Base-by-base conservation (phyloP, 495 filamentous ascomycete species). In the Neurospora terricola region DNA sequence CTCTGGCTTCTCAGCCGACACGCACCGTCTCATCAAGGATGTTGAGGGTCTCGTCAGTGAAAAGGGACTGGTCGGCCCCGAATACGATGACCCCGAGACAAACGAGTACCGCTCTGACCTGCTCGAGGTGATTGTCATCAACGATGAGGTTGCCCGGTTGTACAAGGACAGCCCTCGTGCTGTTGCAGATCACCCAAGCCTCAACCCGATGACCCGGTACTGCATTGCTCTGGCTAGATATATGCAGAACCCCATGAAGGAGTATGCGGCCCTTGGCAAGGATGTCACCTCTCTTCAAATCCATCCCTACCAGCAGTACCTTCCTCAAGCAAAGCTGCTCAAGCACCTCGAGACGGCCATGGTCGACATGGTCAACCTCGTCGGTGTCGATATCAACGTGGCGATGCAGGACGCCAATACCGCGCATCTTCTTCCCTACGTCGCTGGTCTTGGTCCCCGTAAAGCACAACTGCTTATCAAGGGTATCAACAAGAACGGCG, bases 311-410 rank as follows among this genome's bases (percentile, higher is more conserved):
- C 96, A 99, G 81, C 90, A 94, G 71, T 88, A 97, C 62, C 86
- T 99, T 9, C 89, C 94, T 0, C 90, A 92, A 70, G 95, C 98
- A 3, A 92, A 96, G 80, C 84, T 98, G 6, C 80, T 91, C 66
- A 93, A 92, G 79, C 88, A 93, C 72, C 87, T 99, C 27, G 96
- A 98, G 76, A 96, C 92, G 2, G 93, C 94, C 23, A 91, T 99
- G 88, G 94, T 98, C 6, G 96, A 99, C 78, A 97, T 97, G 90
- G 96, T 99, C 76, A 99, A 99, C 80, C 87, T 99, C 11, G 92
- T 93, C 71, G 96, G 96, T 73, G 94, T 99, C 27, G 92, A 98
- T 75, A 90, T 98, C 77, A 97, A 97, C 77, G 94, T 97, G 71
- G 94, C 96, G 11, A 89, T 96, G 39, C 85, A 83, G 34, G 91